A percentile compares a stretch with the other conserved stretches of the same genome.
These are phyloP conservation scores for Apiosordaria backusii DNA, from an alignment of 495 filamentous ascomycete species.

Conservation along the genomic window DNA sequence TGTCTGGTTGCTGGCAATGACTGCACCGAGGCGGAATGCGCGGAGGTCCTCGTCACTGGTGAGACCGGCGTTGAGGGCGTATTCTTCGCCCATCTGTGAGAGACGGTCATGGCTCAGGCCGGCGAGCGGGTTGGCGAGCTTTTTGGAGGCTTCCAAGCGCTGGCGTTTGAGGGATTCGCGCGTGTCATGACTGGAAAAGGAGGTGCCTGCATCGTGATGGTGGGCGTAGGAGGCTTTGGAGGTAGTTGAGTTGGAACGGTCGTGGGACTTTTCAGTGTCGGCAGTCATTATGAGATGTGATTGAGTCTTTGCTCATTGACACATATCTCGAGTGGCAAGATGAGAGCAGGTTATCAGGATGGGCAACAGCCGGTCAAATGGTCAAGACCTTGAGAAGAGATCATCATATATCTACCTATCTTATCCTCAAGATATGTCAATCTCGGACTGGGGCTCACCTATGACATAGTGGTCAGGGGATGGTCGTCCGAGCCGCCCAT, in stretches of 20 bases:
- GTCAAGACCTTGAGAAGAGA: background rate
- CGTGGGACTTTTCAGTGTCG: background rate
- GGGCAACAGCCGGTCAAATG: background rate
- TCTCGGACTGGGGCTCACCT: background rate
- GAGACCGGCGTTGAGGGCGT: conserved; percentile 60
- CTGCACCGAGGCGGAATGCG: conserved; percentile 69
- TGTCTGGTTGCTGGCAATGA: conserved; percentile 49
- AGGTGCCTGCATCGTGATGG: background rate
- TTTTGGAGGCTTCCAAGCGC: conserved; percentile 32
- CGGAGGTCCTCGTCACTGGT: conserved; percentile 61
- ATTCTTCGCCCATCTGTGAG: conserved; percentile 59
- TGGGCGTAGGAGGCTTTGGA: conserved; percentile 11
- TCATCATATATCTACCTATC: background rate
- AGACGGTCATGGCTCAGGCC: conserved; percentile 59
- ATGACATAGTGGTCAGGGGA: background rate
- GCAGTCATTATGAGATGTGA: background rate
- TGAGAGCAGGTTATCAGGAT: too few relatives aligned
- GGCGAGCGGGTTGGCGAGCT: conserved; percentile 66
- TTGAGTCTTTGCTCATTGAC: too few relatives aligned
- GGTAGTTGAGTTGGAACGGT: background rate
- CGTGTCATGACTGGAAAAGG: background rate
- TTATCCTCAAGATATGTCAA: background rate
- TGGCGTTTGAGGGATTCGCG: conserved; percentile 3
- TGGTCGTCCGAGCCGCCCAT: background rate
- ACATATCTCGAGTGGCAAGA: background rate